Conservation (phyloP, 257 asterid species). For the Penstemon davidsonii region DNA sequence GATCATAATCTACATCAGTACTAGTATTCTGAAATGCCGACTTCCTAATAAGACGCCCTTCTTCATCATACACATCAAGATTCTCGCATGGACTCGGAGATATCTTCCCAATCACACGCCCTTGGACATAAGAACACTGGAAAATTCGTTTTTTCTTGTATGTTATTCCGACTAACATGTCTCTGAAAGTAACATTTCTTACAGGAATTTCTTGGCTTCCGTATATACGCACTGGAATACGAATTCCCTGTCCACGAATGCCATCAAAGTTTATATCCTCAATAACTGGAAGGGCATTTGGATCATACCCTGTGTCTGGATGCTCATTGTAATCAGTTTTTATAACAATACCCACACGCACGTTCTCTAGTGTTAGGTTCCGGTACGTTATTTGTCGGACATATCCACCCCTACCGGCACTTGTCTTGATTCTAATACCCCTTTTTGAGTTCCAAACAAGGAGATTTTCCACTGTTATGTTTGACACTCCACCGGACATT, state of each 20-base stretch:
- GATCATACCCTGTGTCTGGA: conserved; percentile 74
- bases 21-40: conserved; percentile 37
- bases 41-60: conserved; percentile 53
- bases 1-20: conserved; percentile 38
- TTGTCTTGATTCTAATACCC: conserved; percentile 84
- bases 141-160: conserved; percentile 88
- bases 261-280: conserved; percentile 64
- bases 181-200: conserved; percentile 57
- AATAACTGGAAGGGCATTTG: conserved; percentile 70
- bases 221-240: conserved; percentile 87
- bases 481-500: conserved; percentile 95
- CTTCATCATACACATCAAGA: conserved; percentile 73
- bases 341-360: conserved; percentile 85
- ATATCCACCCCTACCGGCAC: conserved; percentile 84
- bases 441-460: conserved; percentile 86
- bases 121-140: conserved; percentile 83
- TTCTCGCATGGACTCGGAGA: conserved; percentile 82
- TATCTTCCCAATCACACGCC: conserved; percentile 75
- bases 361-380: conserved; percentile 73
- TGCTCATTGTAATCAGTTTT: conserved; percentile 93
- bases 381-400: conserved; percentile 61
- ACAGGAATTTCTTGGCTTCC: conserved; percentile 83
- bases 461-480: conserved; percentile 67
- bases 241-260: conserved; percentile 73
- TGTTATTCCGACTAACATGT: conserved; percentile 78